phyloP scores from a whole-genome alignment of 129 eudicot genomes.

The Arctium minus region DNA sequence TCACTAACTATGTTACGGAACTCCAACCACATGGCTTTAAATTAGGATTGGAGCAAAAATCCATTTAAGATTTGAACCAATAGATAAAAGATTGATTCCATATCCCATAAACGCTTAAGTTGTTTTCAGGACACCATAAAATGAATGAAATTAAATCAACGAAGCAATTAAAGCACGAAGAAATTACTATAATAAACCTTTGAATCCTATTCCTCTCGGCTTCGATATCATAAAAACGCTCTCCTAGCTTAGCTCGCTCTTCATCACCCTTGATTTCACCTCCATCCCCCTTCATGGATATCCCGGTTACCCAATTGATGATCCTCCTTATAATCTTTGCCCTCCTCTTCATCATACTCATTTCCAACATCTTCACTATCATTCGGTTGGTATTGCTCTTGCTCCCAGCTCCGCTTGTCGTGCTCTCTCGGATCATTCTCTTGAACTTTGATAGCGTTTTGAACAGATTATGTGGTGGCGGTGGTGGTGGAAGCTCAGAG shows the following conservation, averaged over 20 bases:
- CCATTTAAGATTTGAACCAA: no score
- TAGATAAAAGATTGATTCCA: no score
- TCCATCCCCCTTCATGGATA: neutral
- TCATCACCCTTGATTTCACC: constrained; percentile 21
- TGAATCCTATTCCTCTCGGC: constrained; percentile 31
- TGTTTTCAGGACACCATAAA: no score
- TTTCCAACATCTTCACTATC: constrained; percentile 5
- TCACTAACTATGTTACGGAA: no score
- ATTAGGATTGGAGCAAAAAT: no score
- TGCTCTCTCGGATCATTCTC: neutral
- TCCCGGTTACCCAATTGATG: neutral
- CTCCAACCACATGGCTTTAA: no score
- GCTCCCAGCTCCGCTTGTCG: neutral
- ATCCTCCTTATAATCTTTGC: no score
- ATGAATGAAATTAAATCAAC: no score
- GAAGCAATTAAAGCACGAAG: no score
- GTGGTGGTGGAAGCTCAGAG: neutral
- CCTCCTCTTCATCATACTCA: neutral
- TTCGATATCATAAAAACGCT: constrained; percentile 73
- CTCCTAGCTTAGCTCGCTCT: constrained; percentile 52
- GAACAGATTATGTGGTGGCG: neutral
- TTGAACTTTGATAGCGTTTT: neutral
- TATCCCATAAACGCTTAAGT: no score
- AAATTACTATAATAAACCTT: no score
- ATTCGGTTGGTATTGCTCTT: neutral